These are phyloP conservation scores for Paraurostyla sp. DNA, from an alignment of 73 alveolate species.

Conservation along the genomic window DNA sequence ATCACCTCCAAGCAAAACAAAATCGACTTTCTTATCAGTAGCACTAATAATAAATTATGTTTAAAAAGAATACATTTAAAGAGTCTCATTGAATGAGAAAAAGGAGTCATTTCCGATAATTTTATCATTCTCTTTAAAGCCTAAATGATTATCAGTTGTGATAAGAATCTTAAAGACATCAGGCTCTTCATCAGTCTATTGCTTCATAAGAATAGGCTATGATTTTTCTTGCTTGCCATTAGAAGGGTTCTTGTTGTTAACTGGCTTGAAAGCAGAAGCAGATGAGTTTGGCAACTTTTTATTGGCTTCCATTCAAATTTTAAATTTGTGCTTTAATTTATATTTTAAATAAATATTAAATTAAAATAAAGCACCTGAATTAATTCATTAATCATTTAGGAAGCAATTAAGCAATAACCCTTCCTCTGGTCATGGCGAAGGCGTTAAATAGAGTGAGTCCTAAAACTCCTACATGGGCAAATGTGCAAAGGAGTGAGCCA, in stretches of 20 bases:
- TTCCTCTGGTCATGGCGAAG: neutral
- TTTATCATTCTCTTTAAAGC: slow-evolving; percentile 92
- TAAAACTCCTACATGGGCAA: slow-evolving; percentile 17
- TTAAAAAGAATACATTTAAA: slow-evolving; percentile 62
- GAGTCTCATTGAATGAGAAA: slow-evolving; percentile 94
- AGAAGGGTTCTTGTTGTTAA: neutral
- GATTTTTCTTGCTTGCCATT: neutral
- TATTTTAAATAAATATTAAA: neutral
- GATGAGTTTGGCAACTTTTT: neutral
- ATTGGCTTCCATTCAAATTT: neutral
- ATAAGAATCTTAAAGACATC: slow-evolving; percentile 87
- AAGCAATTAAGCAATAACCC: neutral
- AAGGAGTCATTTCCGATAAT: slow-evolving; percentile 94
- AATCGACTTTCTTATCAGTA: slow-evolving; percentile 78
- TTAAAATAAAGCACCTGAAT: neutral
- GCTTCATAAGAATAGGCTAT: neutral
- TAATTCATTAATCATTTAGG: neutral
- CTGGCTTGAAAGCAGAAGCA: neutral
- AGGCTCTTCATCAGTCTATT: neutral
- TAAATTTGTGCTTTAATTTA: neutral
- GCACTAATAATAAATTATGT: neutral
- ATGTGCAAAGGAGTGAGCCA: slow-evolving; percentile 13
- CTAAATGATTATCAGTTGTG: slow-evolving; percentile 97
- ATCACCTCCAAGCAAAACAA: slow-evolving; percentile 98
- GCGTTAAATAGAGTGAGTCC: slow-evolving; percentile 7